Evolutionary conservation across 1,284 basidiomycete species (phyloP).

Genomic region (Cutaneotrichosporon arboriforme): DNA sequence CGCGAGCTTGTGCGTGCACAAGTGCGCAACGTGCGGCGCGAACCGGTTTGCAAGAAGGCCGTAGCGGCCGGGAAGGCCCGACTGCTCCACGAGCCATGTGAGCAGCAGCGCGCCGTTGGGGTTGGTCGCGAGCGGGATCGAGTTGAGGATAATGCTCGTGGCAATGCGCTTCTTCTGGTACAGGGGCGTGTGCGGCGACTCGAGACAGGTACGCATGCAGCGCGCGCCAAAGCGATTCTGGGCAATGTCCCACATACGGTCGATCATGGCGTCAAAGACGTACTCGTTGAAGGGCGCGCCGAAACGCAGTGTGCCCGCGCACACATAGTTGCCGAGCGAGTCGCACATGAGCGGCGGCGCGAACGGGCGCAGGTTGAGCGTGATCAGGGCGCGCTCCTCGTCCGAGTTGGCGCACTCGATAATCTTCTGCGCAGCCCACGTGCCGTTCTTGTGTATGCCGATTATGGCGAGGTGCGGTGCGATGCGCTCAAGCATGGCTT

Average conservation of each 20-base stretch:
- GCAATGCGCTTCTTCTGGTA: slow-evolving; percentile 93
- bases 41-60: slow-evolving; percentile 88
- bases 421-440: slow-evolving; percentile 99
- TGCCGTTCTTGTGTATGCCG: slow-evolving; percentile 98
- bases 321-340: slow-evolving; percentile 97
- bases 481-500: slow-evolving; percentile 88
- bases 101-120: slow-evolving; percentile 92
- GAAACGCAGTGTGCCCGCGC: slow-evolving; percentile 77
- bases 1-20: slow-evolving; percentile 97
- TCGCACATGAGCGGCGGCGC: slow-evolving; percentile 90
- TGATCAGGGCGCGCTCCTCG: slow-evolving; percentile 79
- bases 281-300: slow-evolving; percentile 84
- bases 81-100: slow-evolving; percentile 95
- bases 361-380: slow-evolving; percentile 81
- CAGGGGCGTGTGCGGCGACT: slow-evolving; percentile 74
- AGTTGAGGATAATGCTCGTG: slow-evolving; percentile 89
- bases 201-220: slow-evolving; percentile 94
- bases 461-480: slow-evolving; percentile 93
- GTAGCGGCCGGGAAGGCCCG: slow-evolving; percentile 86
- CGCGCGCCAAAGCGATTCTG: slow-evolving; percentile 90
- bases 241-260: slow-evolving; percentile 96
- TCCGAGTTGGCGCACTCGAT: slow-evolving; percentile 89
- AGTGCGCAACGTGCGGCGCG: slow-evolving; percentile 87
- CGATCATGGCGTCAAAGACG: slow-evolving; percentile 96
- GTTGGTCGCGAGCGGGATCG: slow-evolving; percentile 94